Percentiles rank a stretch among this genome's conserved stretches.
Conservation (phyloP, 1,284 basidiomycete genomes). For the Trichosporon sp. region DNA sequence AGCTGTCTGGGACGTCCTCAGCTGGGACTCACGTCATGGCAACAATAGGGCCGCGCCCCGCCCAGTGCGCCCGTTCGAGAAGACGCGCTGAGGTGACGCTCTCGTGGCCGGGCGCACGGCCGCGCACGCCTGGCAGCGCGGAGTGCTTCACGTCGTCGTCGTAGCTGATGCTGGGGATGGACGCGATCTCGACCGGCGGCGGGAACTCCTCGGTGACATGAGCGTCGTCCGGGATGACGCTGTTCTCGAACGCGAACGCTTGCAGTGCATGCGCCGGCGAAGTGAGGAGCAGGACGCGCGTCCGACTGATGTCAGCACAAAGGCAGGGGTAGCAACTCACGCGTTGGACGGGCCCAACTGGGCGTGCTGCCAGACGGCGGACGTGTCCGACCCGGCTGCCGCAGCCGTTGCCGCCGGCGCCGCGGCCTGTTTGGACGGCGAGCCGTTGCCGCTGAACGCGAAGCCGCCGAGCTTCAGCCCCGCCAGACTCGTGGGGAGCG, state of each 20-base stretch:
- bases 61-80: constrained; percentile 13
- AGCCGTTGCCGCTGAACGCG: constrained; percentile 14
- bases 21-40: constrained; percentile 25
- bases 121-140: not conserved
- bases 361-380: constrained; percentile 31
- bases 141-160: constrained; percentile 11
- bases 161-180: constrained; percentile 27
- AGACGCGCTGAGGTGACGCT: constrained; percentile 16
- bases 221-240: constrained; percentile 31
- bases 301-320: constrained; percentile 8
- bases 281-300: constrained; percentile 30
- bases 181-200: constrained; percentile 36
- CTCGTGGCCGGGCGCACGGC: not conserved
- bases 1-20: not conserved
- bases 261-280: constrained; percentile 29
- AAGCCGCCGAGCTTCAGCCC: constrained; percentile 9
- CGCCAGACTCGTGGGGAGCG: constrained; percentile 20
- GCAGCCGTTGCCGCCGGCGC: not conserved
- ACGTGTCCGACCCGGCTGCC: constrained; percentile 3
- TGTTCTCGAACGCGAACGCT: constrained; percentile 26
- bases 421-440: constrained; percentile 15
- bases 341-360: constrained; percentile 28
- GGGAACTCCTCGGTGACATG: constrained; percentile 33
- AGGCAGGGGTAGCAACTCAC: not conserved
- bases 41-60: constrained; percentile 16